Conservation (phyloP, 2,329 filamentous ascomycete genomes). For the Monosporascus sp. region DNA sequence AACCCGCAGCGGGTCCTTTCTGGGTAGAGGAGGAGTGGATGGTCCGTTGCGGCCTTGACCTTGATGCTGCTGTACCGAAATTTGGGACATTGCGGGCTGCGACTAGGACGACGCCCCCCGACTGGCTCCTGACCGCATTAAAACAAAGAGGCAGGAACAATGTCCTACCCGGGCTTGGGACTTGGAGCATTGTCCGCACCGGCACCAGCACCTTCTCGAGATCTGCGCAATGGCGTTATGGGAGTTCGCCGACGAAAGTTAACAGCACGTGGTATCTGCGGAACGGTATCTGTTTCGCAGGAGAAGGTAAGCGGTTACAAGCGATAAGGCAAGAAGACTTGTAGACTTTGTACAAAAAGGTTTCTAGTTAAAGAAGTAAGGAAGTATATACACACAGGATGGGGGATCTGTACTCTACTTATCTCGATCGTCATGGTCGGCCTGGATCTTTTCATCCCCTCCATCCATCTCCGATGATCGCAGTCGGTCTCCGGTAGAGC, state of each 20-base stretch:
- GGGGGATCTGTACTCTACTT: constrained; percentile 10
- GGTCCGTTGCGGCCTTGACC: constrained; percentile 10
- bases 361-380: too few species aligned
- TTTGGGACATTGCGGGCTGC: constrained; percentile 11
- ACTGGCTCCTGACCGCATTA: constrained; percentile 11
- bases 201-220: neutral
- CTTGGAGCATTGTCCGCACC: constrained; percentile 19
- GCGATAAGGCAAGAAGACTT: too few species aligned
- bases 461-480: constrained; percentile 21
- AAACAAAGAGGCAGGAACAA: constrained; percentile 14
- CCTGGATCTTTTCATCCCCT: constrained; percentile 7
- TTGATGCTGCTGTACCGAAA: constrained; percentile 9
- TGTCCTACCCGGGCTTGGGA: constrained; percentile 15
- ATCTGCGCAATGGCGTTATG: neutral
- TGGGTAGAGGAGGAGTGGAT: constrained; percentile 21
- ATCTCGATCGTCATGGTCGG: constrained; percentile 5
- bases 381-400: neutral
- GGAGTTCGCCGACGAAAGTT: too few species aligned
- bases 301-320: too few species aligned
- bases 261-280: too few species aligned
- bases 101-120: constrained; percentile 13
- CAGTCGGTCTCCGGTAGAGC: constrained; percentile 11
- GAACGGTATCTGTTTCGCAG: too few species aligned
- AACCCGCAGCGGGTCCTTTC: constrained; percentile 13
- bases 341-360: too few species aligned